Evolutionary conservation across 2,329 filamentous ascomycete genomes (phyloP).

Genomic region (Trichothecium roseum): DNA sequence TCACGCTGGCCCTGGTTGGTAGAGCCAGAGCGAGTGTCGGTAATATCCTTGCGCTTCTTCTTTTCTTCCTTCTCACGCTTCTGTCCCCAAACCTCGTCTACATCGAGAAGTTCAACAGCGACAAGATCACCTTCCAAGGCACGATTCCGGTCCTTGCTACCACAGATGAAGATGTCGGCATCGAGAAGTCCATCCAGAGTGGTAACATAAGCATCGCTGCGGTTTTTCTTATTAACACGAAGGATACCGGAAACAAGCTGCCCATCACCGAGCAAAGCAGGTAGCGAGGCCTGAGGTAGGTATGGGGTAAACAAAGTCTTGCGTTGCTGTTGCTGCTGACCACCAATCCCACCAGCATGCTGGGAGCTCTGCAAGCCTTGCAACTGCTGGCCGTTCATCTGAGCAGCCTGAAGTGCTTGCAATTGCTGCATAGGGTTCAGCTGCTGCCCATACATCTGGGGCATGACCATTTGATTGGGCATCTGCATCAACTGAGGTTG

Average conservation of each 20-base stretch:
- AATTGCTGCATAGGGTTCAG: constrained; percentile 86
- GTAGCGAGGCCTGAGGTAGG: constrained; percentile 85
- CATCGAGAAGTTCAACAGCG: constrained; percentile 89
- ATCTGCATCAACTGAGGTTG: constrained; percentile 85
- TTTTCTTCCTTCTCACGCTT: constrained; percentile 99
- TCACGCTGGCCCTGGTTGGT: constrained; percentile 62
- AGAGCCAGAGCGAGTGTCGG: constrained; percentile 73
- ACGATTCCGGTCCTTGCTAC: constrained; percentile 96
- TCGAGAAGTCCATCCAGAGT: constrained; percentile 80
- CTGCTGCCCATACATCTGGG: constrained; percentile 79
- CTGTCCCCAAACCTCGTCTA: constrained; percentile 97
- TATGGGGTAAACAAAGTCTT: constrained; percentile 99
- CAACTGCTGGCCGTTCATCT: constrained; percentile 68
- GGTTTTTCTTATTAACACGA: constrained; percentile 99
- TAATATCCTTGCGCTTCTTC: constrained; percentile 99
- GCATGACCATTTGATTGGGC: constrained; percentile 77
- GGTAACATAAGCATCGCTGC: constrained; percentile 95
- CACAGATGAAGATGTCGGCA: constrained; percentile 98
- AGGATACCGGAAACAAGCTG: constrained; percentile 94
- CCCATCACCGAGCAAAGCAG: constrained; percentile 80
- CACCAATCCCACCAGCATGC: constrained; percentile 56
- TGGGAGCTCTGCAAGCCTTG: constrained; percentile 60
- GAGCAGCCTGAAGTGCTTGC: constrained; percentile 82
- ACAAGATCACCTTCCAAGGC: constrained; percentile 94
- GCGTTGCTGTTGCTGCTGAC: constrained; percentile 71